Evolutionary conservation across 2,329 filamentous ascomycete genomes (phyloP), one percentile per base, ranked within the genome.

Genomic region (Aspergillus pseudoviridinutans): DNA sequence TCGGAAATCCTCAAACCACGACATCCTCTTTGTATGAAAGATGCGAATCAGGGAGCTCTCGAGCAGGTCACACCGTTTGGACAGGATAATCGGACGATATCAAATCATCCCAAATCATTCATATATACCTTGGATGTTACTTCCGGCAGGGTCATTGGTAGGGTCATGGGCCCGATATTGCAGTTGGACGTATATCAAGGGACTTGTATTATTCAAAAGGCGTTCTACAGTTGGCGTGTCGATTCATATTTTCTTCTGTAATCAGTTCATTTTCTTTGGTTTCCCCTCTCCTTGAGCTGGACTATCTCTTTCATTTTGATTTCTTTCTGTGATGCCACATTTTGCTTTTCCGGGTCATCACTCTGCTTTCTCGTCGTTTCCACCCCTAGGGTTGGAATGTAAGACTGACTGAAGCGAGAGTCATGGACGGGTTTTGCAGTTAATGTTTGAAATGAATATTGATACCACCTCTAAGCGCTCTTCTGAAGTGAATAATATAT

Each of bases 191-290:
- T 56, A 56, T 55, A 42, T 50, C 38, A 54, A 55, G 47, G 56
- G 55, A 57, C 24, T 60, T 57, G 49, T 58, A 54, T 61, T 57
- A 10, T 60, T 59, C 55, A 61, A 58, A 62, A 64, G 64, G 64
- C 63, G 63, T 65, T 65, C 58, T 42, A 54, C 56, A 50, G 51
- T 51, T 57, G 55, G 62, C 55, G 50, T 58, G 51, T 52, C 57
- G 51, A 27, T 58, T 52, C 49, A 46, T 46, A 51, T 50, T 64
- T 56, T 41, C 44, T 50, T 55, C 42, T 56, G 50, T 57, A 54
- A 54, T 49, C 61, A 57, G 44, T 42, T 55, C 52, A 54, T 29
- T 53, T 49, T 27, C 32, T 49, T n/a, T 41, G 25, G 50, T 38
- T 42, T 56, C 38, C 44, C 51, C 49, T 62, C 52, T 20, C 54